Base-by-base conservation (phyloP, 768 basidiomycete genomes). In the Hydnomerulius pinastri region DNA sequence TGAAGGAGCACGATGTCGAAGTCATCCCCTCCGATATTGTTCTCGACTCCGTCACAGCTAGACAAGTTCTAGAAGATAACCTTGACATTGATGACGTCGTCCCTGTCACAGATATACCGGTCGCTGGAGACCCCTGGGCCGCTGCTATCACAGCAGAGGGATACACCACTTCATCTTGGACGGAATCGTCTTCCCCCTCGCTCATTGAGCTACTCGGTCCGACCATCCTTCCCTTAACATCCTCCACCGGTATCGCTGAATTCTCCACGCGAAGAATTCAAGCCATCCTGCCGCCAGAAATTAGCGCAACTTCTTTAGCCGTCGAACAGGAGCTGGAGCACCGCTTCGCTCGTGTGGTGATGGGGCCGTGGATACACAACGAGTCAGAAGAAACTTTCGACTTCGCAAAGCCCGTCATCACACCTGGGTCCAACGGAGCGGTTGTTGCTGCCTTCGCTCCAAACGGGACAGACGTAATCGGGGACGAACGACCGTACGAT, bases 231-330 rank as follows among this genome's bases (percentile, higher is more conserved):
- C 81, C 86, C 1, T 54, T 78, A 47, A 83, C 82, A 4, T 85
- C 87, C 64, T 73, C 71, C 3, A 70, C 82, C 2, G 85, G 83
- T 11, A 65, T 87, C 43, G 80, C 86, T 46, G 88, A 90, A 64
- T 72, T 70, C 32, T 83, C 83, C 3, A 77, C 83, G 43, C 75
- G 88, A 24, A 73, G 75, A 37, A 74, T 90, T 64, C 76, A 75
- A 42, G 61, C 73, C 2, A 65, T 85, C 48, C 55, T 71, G 4
- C 56, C 68, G 2, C 78, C 78, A 1, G 65, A 64, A 21, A 21
- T 56, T 51, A 35, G 35, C 15, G 4, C 15, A 21, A 11, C 25
- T 5, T 36, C 40, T 2, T 40, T 52, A 13, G 41, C 67, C 3
- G 71, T 81, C 21, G 80, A 83, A 59, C 65, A 67, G 23, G 75